Conservation (phyloP, 495 filamentous ascomycete species). For the Darksidea phi region DNA sequence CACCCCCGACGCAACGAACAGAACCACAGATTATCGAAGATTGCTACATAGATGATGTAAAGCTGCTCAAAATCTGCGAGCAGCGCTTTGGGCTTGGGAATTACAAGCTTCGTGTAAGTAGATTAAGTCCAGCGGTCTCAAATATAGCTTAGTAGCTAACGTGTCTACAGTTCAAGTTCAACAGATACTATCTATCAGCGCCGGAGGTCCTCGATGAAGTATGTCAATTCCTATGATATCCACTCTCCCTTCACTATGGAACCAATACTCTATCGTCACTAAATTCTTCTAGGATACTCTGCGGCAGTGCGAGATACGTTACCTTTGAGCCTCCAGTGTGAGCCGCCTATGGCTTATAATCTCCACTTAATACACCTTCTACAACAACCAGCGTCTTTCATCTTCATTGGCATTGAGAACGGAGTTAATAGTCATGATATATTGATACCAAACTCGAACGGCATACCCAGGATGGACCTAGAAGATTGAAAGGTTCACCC, state of each 20-base stretch:
- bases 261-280: no score
- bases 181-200: slow-evolving; percentile 11
- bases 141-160: background rate
- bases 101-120: background rate
- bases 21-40: slow-evolving; percentile 17
- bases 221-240: background rate
- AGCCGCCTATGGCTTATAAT: no score
- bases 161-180: slow-evolving; percentile 1
- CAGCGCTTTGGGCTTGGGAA: slow-evolving; percentile 6
- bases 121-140: background rate
- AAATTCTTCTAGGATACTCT: no score
- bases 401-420: no score
- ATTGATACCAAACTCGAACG: no score
- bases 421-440: no score
- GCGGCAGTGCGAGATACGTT: no score
- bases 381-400: no score
- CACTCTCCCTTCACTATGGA: background rate
- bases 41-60: slow-evolving; percentile 14
- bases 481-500: no score
- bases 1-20: background rate
- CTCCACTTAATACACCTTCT: no score
- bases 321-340: no score
- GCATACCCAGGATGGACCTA: no score
- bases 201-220: slow-evolving; percentile 6
- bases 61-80: slow-evolving; percentile 5